Base-by-base conservation (phyloP, 2,329 filamentous ascomycete species). In the Botryotinia calthae region DNA sequence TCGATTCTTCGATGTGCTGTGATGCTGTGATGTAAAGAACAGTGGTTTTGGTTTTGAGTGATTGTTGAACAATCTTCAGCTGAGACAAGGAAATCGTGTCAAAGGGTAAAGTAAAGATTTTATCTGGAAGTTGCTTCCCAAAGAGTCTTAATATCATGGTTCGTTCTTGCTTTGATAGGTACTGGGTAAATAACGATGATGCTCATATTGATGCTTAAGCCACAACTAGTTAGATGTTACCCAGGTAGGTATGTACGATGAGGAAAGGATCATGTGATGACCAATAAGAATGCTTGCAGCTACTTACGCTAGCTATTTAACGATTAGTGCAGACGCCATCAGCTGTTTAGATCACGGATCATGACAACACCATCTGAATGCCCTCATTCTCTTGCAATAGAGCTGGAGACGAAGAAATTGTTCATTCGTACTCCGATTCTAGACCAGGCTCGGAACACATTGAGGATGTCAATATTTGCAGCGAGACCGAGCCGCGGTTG, bases 131-230 rank as follows among this genome's bases (percentile, higher is more conserved):
- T 34, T 34, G 28, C 28, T 64, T 42, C 37, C 12, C 25, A 42
- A 42, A 63, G 3, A 4, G 37, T 28, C 28, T 63, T n/a, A 20
- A 28, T 42, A 18, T 56, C n/a, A 40, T 63, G 25, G 5, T 28
- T 63, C 16, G 16, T 42, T 42, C 34, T 42, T 63, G 9, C 59
- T 40, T 37, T 61, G 14, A 61, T 61, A 56, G 51, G 51, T 31
- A 56, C 51, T 56, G 51, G 51, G n/a, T 56, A 61, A 61, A 61
- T 61, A 61, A 61, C 34, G 58, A 61, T 61, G 31, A 61, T 61
- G 58, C 58, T 61, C 34, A 61, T 28, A 28, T 62, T 42, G 59
- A 62, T 42, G 25, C 25, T 62, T 40, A 40, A 62, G 7, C 59
- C 25, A 63, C 59, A 63, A 28, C 59, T n/a, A 63, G 51, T 56